Evolutionary conservation across 1,284 basidiomycete species (phyloP).

Genomic region (Papiliotrema fonsecae): DNA sequence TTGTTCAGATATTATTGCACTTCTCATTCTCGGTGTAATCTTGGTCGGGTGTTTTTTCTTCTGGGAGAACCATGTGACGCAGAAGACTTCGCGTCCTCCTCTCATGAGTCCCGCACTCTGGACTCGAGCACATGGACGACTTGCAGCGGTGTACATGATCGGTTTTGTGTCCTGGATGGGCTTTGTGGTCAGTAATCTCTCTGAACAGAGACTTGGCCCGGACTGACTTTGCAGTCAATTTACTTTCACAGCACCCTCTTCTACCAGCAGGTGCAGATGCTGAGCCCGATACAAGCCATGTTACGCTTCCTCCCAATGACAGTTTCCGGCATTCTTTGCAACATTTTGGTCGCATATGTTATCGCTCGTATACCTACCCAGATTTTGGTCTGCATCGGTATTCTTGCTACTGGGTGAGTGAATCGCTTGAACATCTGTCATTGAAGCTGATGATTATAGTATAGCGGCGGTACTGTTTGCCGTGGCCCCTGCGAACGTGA

Average conservation of each 20-base stretch:
- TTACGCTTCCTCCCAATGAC: constrained; percentile 73
- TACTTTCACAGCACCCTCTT: constrained; percentile 41
- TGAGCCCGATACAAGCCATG: constrained; percentile 58
- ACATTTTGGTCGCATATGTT: constrained; percentile 49
- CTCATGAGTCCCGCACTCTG: constrained; percentile 69
- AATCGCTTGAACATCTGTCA: too few relatives aligned
- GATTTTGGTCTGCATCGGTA: constrained; percentile 56
- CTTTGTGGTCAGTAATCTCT: constrained; percentile 49
- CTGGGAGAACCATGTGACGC: constrained; percentile 63
- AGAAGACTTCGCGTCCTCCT: constrained; percentile 53
- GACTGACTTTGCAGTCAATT: constrained; percentile 17
- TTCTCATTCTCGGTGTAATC: constrained; percentile 61
- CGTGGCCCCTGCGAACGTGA: constrained; percentile 56
- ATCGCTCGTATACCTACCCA: constrained; percentile 32
- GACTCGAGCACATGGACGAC: constrained; percentile 60
- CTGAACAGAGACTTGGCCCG: neutral
- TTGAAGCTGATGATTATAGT: constrained; percentile 9
- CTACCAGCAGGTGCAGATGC: constrained; percentile 38
- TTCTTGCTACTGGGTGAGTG: constrained; percentile 53
- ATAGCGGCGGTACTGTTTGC: constrained; percentile 68
- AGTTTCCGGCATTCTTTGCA: constrained; percentile 63
- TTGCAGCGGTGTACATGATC: constrained; percentile 62
- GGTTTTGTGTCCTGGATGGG: constrained; percentile 66
- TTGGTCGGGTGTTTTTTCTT: constrained; percentile 59
- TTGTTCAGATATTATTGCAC: constrained; percentile 51